Base-by-base conservation (phyloP, 331 rosid species). In the Acacia concinna region DNA sequence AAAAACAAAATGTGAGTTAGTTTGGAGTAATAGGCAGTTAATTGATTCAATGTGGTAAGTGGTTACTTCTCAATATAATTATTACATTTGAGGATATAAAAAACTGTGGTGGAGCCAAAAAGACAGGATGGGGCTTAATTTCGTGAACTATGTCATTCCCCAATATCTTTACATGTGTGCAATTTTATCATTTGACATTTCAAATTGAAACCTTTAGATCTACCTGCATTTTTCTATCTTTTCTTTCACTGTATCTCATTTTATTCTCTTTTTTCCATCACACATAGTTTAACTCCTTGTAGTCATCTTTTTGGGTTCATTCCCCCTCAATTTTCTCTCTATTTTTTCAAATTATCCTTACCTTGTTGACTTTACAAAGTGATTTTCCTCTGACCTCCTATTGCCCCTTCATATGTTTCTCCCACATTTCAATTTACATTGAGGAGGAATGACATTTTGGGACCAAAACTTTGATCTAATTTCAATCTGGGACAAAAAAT, bases 1-100 rank as follows among this genome's bases (percentile, higher is more conserved):
- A 76, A 37, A 85, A 71, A 78, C 43, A 64, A 43, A 56, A 44
- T 63, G 43, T 46, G 57, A 46, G 28, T 8, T 71, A 56, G 68
- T 37, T 56, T 34, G 67, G 75, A 65, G 38, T 35, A 17, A 51
- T 4, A 74, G 21, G 57, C 2, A 10, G 57, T 18, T 18, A 49
- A n/a, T 20, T 18, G 57, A 49, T 18, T 49, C 23, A 49, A 49
- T 20, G 25, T 49, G 11, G 28, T 40, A 8, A n/a, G 68, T 78
- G 34, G 69, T 78, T 52, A 41, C 21, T 64, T 38, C 38, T 71
- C 56, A 70, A 62, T 60, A 73, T 44, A 74, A 38, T 34, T 51
- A 44, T 56, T 56, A 44, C 71, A 44, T 43, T 32, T 25, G 41
- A 54, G 18, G 28, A 72, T 78, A 34, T 46, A 18, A 41, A 40